These are phyloP conservation scores for Trypanosoma lewisi DNA, from an alignment of 208 protist species.

Conservation along the genomic window DNA sequence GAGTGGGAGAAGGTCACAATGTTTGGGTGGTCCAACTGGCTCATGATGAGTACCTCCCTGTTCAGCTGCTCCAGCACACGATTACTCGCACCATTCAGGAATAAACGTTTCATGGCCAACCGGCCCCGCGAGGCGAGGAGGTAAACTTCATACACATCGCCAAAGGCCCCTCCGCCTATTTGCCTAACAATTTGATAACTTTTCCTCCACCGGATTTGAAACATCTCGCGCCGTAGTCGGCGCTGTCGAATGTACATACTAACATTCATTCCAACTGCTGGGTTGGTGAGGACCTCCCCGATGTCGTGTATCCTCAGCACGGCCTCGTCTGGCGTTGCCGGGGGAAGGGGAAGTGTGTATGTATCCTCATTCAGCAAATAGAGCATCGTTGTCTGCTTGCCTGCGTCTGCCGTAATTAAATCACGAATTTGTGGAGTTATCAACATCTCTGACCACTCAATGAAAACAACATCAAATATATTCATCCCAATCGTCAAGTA, in stretches of 20 bases:
- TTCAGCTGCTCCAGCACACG: conserved; percentile 59
- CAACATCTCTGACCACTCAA: conserved; percentile 58
- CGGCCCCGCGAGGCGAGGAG: conserved; percentile 63
- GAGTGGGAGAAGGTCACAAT: conserved; percentile 77
- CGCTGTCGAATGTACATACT: conserved; percentile 33
- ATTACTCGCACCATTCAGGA: conserved; percentile 55
- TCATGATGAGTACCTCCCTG: conserved; percentile 77
- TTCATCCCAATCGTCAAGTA: conserved; percentile 44
- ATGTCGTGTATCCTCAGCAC: conserved; percentile 39
- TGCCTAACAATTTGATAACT: conserved; percentile 59
- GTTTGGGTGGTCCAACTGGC: conserved; percentile 69
- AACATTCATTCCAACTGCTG: conserved; percentile 13
- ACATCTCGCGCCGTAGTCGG: conserved; percentile 49
- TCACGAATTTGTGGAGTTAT: conserved; percentile 46
- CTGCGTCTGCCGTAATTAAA: conserved; percentile 26
- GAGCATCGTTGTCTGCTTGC: conserved; percentile 48
- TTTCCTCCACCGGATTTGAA: conserved; percentile 40
- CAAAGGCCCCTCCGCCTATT: conserved; percentile 71
- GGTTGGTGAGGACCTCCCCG: conserved; percentile 19
- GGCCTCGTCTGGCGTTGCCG: conserved; percentile 20
- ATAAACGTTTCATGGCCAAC: conserved; percentile 82
- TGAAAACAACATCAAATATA: conserved; percentile 59
- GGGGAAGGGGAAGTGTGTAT: conserved; percentile 20
- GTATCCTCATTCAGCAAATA: conserved; percentile 34
- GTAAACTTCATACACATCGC: conserved; percentile 76